Percentiles rank a stretch among this genome's conserved stretches.
These are phyloP conservation scores for Microdochium paspali DNA, from an alignment of 2,329 filamentous ascomycete genomes.

Conservation along the genomic window DNA sequence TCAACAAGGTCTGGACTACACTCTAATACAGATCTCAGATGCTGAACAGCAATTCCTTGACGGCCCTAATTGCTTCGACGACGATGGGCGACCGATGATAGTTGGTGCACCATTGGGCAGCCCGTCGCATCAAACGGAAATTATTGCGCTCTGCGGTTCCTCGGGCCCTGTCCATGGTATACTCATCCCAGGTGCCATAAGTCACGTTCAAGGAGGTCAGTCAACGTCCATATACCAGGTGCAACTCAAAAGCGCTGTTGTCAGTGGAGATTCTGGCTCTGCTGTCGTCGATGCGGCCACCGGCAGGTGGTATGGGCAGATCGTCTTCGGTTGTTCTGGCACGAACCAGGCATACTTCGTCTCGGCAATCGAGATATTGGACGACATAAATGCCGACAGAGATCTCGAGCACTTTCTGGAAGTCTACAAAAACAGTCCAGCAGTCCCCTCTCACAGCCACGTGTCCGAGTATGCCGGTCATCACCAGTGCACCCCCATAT, in stretches of 20 bases:
- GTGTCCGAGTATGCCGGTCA: too few relatives aligned
- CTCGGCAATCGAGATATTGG: too few relatives aligned
- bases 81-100: background rate
- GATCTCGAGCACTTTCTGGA: too few relatives aligned
- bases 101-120: background rate
- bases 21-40: too few relatives aligned
- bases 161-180: background rate
- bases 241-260: background rate
- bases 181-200: background rate
- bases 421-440: too few relatives aligned
- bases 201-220: background rate
- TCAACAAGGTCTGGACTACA: too few relatives aligned
- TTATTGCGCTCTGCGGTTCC: background rate
- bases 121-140: background rate
- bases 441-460: too few relatives aligned
- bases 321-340: background rate
- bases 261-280: background rate
- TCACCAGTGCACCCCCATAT: too few relatives aligned
- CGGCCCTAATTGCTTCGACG: background rate
- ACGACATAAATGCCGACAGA: too few relatives aligned
- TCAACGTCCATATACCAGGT: background rate
- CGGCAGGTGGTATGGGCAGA: background rate
- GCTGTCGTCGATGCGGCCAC: background rate
- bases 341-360: too few relatives aligned
- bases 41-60: background rate